These are phyloP conservation scores for Esteya vermicola DNA, from an alignment of 2,329 filamentous ascomycete species.

Conservation along the genomic window DNA sequence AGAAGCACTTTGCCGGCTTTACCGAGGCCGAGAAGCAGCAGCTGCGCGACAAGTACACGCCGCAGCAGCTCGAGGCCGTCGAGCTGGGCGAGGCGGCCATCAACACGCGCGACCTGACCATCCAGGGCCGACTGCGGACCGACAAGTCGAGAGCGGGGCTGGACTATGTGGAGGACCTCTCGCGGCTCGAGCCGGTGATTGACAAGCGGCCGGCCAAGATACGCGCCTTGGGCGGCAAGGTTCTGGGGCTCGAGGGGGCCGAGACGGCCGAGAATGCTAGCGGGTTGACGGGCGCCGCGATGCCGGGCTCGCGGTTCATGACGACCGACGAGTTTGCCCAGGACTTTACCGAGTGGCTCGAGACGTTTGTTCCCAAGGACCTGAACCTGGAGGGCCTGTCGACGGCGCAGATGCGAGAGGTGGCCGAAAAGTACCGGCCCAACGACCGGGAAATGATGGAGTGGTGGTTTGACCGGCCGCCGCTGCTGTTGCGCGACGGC, in stretches of 20 bases:
- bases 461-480: constrained; percentile 21
- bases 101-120: constrained; percentile 56
- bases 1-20: constrained; percentile 47
- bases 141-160: constrained; percentile 51
- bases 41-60: constrained; percentile 57
- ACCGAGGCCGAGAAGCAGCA: constrained; percentile 47
- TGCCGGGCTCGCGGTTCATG: constrained; percentile 40
- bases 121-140: constrained; percentile 55
- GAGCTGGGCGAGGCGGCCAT: constrained; percentile 68
- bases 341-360: constrained; percentile 36
- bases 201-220: too few species aligned
- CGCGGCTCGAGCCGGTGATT: constrained; percentile 59
- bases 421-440: constrained; percentile 17
- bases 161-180: constrained; percentile 72
- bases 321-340: constrained; percentile 44
- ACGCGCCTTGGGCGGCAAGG: too few species aligned
- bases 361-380: constrained; percentile 18
- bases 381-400: constrained; percentile 13
- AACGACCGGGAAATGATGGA: constrained; percentile 17
- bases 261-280: constrained; percentile 21
- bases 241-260: too few species aligned
- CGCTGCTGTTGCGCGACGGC: constrained; percentile 18
- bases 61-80: constrained; percentile 69
- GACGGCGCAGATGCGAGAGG: constrained; percentile 12
- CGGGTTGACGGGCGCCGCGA: neutral